Percentiles rank a stretch among this genome's conserved stretches.
Conservation (phyloP, 192 early-diverging fungal species). For the Backusella macrospora region DNA sequence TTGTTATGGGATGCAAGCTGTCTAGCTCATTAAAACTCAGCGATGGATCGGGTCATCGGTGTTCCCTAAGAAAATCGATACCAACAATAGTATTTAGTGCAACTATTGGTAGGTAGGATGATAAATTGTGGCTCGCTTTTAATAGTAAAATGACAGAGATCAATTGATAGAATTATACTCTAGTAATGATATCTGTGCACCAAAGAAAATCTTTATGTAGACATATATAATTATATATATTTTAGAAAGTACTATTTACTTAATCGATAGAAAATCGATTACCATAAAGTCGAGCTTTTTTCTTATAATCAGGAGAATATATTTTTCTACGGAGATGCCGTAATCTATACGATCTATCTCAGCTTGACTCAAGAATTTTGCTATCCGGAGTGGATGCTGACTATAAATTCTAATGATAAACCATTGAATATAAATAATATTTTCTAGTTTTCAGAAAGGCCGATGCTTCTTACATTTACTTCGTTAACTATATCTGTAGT, state of each 20-base stretch:
- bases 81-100: neutral
- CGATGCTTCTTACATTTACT: neutral
- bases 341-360: conserved; percentile 1
- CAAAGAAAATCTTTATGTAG: neutral
- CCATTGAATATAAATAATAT: neutral
- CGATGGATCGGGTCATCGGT: no score
- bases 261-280: neutral
- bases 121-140: neutral
- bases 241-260: conserved; percentile 1
- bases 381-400: neutral
- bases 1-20: no score
- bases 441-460: neutral
- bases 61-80: no score
- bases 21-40: no score
- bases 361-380: conserved; percentile 3
- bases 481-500: neutral
- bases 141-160: conserved; percentile 12
- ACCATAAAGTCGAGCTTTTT: neutral
- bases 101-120: neutral
- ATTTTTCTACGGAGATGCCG: neutral
- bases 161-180: neutral
- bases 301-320: neutral
- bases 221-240: neutral
- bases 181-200: neutral
- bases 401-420: conserved; percentile 7